Base-by-base conservation (phyloP, 1,139 yeast species). In the Candida sp. region DNA sequence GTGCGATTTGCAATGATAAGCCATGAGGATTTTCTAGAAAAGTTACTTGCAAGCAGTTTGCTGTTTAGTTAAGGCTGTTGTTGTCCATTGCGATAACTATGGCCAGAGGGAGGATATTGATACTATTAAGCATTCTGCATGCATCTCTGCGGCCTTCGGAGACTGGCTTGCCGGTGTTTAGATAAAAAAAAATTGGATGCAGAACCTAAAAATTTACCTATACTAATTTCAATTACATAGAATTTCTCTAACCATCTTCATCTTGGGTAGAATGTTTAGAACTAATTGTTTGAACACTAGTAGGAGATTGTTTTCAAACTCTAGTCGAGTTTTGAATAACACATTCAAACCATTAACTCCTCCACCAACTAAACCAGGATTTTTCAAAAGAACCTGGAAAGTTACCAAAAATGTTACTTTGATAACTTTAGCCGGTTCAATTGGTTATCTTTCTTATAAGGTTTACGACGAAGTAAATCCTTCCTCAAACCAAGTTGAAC, bases 381-480 rank as follows among this genome's bases (percentile, higher is more conserved):
- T 56, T 12, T 47, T 63, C 40, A 52, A 57, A 32, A 54, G 54
- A 35, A 49, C 63, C 7, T 60, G 73, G 64, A 65, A 56, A 41
- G 63, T 57, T 47, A 54, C 73, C 38, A 62, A 63, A 43, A 55
- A 64, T 37, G 50, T 61, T 15, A 48, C 68, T 19, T 53, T 58
- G 8, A 51, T 68, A 33, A 43, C 73, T 2, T 49, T 68, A 5
- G 43, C 66, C 9, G 75, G 68, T 37, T 55, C 68, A 11, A 63
- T 75, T 40, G 83, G 77, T 3, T 77, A 76, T 53, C 61, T 84
- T 45, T 67, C 77, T 27, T 81, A 76, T 61, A 74, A 77, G 48
- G 75, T 84, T 36, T 82, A 81, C 61, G 68, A 68, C 39, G 95
- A 86, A 64, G 68, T 79, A 5, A 73, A 75, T 51, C 91, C 91